Percentiles rank a stretch among this genome's conserved stretches.
These are phyloP conservation scores for Pythium guiyangense DNA, from an alignment of 352 stramenopile species.

Conservation along the genomic window DNA sequence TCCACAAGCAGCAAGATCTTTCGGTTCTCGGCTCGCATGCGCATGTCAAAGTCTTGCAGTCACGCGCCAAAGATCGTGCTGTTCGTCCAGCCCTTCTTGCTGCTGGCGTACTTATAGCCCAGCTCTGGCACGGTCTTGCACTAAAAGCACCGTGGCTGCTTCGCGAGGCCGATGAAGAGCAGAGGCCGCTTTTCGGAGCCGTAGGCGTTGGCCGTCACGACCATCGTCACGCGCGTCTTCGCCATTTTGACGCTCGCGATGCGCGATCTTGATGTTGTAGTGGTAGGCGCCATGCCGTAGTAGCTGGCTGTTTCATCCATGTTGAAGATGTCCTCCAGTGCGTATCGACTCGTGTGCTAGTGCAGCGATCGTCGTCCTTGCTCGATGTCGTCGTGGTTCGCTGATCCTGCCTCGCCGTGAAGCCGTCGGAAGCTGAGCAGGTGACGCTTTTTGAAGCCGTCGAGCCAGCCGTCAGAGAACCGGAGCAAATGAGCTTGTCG, in stretches of 20 bases:
- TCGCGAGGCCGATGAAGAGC: slow-evolving; percentile 30
- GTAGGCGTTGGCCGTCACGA: slow-evolving; percentile 23
- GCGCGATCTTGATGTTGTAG: not conserved
- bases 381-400: too few species aligned
- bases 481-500: too few species aligned
- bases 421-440: too few species aligned
- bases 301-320: too few species aligned
- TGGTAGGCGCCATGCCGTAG: too few species aligned
- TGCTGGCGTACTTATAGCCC: slow-evolving; percentile 26
- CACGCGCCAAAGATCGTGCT: slow-evolving; percentile 26
- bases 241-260: slow-evolving; percentile 5
- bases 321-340: too few species aligned
- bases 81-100: slow-evolving; percentile 26
- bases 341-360: too few species aligned
- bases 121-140: slow-evolving; percentile 2
- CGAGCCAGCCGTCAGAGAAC: too few species aligned
- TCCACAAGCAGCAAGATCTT: slow-evolving; percentile 23
- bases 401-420: too few species aligned
- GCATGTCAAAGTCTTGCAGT: slow-evolving; percentile 20
- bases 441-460: too few species aligned
- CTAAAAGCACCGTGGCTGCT: slow-evolving; percentile 24
- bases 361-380: too few species aligned
- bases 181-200: slow-evolving; percentile 26
- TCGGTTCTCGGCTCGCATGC: slow-evolving; percentile 17
- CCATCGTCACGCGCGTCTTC: slow-evolving; percentile 26